These are phyloP conservation scores for Tremellales sp. DNA, from an alignment of 1,284 basidiomycete genomes.

Conservation along the genomic window DNA sequence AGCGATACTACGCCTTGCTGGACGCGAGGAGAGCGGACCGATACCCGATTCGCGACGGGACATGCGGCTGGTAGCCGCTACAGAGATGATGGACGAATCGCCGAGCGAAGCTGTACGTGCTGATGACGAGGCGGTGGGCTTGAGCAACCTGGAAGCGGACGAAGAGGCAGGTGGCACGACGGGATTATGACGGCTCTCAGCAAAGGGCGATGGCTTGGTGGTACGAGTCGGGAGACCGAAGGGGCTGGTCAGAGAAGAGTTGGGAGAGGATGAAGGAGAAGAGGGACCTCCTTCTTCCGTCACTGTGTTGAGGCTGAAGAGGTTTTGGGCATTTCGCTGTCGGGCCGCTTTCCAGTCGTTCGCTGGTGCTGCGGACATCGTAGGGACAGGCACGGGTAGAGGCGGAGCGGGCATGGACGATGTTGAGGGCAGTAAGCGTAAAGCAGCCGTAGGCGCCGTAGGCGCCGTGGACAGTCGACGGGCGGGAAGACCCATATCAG, in stretches of 20 bases:
- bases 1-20: background rate
- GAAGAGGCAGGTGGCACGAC: too few relatives aligned
- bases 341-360: background rate
- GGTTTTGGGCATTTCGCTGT: background rate
- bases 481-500: background rate
- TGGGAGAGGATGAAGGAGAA: slow-evolving; percentile 5
- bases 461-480: background rate
- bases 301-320: slow-evolving; percentile 1
- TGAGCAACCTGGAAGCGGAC: too few relatives aligned
- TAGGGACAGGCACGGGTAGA: background rate
- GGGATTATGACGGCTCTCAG: background rate
- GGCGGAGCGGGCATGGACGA: background rate
- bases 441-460: slow-evolving; percentile 1
- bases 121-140: too few relatives aligned
- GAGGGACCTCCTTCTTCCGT: slow-evolving; percentile 6
- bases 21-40: too few relatives aligned
- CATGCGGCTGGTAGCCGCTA: background rate
- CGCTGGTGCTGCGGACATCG: background rate
- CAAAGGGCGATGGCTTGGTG: too few relatives aligned
- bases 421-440: slow-evolving; percentile 5
- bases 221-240: too few relatives aligned
- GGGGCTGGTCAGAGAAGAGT: too few relatives aligned
- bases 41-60: background rate
- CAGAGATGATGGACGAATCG: too few relatives aligned
- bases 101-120: too few relatives aligned